Evolutionary conservation across 768 basidiomycete species (phyloP).

Genomic region (Sporobolomyces roseus): DNA sequence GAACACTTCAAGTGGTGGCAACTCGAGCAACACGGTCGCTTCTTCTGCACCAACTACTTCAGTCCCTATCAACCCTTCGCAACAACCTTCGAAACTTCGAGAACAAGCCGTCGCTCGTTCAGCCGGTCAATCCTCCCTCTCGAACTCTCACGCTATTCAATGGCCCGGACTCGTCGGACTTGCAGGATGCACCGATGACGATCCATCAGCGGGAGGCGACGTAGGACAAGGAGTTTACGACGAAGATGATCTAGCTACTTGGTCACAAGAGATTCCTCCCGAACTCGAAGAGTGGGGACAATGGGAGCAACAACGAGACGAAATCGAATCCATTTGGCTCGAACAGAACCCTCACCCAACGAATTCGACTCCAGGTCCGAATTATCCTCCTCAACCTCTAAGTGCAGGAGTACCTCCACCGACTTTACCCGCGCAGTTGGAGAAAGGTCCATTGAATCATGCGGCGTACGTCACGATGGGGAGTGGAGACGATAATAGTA

Average conservation of each 20-base stretch:
- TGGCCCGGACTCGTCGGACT: conserved; percentile 10
- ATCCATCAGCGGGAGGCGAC: neutral
- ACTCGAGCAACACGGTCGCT: no score
- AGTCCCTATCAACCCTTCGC: neutral
- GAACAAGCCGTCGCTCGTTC: conserved; percentile 13
- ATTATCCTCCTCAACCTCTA: conserved; percentile 26
- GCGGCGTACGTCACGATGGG: conserved; percentile 45
- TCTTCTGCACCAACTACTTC: neutral
- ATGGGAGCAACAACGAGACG: conserved; percentile 69
- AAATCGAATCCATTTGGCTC: conserved; percentile 29
- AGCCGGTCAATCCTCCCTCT: conserved; percentile 9
- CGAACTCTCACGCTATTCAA: conserved; percentile 3
- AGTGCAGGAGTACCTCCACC: conserved; percentile 61
- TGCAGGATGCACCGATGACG: neutral
- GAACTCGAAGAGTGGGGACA: conserved; percentile 73
- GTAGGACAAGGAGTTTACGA: conserved; percentile 10
- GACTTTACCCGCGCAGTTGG: conserved; percentile 78
- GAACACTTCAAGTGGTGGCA: neutral
- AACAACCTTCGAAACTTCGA: neutral
- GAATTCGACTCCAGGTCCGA: conserved; percentile 14
- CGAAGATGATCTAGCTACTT: conserved; percentile 52
- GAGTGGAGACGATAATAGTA: conserved; percentile 71
- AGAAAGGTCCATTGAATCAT: conserved; percentile 83
- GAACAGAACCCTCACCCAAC: conserved; percentile 18
- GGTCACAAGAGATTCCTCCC: conserved; percentile 75